A percentile compares a stretch with the other conserved stretches of the same genome.
These are phyloP conservation scores for Leucogyrophana mollusca DNA, from an alignment of 768 basidiomycete genomes.

Conservation along the genomic window DNA sequence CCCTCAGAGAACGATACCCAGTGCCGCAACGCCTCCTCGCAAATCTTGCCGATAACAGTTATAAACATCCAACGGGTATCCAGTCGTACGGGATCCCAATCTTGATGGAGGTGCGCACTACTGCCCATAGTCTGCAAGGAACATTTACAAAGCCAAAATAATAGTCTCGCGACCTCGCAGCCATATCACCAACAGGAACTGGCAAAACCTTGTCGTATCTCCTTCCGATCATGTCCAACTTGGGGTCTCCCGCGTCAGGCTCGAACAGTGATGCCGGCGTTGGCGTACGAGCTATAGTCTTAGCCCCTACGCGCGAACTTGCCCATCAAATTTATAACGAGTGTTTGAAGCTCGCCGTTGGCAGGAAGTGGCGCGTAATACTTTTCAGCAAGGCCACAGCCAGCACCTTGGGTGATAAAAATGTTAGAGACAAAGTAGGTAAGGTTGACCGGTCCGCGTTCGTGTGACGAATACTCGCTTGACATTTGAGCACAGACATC, in stretches of 20 bases:
- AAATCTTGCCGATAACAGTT: constrained; percentile 63
- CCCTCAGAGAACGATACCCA: constrained; percentile 54
- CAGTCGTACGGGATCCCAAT: constrained; percentile 82
- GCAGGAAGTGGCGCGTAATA: constrained; percentile 79
- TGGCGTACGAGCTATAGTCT: constrained; percentile 75
- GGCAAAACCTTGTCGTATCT: constrained; percentile 96
- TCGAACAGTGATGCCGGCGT: constrained; percentile 41
- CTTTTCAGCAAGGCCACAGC: constrained; percentile 91
- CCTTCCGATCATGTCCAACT: constrained; percentile 69
- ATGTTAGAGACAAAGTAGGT: constrained; percentile 76
- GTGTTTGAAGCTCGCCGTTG: constrained; percentile 75
- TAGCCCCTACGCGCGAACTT: constrained; percentile 94
- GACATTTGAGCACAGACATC: constrained; percentile 55
- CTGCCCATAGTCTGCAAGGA: too few relatives aligned
- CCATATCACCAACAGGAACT: constrained; percentile 95
- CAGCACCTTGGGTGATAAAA: constrained; percentile 71
- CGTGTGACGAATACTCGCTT: not conserved
- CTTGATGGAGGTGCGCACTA: constrained; percentile 72
- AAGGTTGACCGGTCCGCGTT: constrained; percentile 26
- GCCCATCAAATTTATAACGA: constrained; percentile 95
- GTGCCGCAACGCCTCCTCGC: constrained; percentile 58
- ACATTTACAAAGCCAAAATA: too few relatives aligned
- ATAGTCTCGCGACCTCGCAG: constrained; percentile 82
- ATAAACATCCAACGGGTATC: constrained; percentile 72
- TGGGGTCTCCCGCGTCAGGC: constrained; percentile 54